Base-by-base conservation (phyloP, 208 protist genomes). In the Leishmania tarentolae region DNA sequence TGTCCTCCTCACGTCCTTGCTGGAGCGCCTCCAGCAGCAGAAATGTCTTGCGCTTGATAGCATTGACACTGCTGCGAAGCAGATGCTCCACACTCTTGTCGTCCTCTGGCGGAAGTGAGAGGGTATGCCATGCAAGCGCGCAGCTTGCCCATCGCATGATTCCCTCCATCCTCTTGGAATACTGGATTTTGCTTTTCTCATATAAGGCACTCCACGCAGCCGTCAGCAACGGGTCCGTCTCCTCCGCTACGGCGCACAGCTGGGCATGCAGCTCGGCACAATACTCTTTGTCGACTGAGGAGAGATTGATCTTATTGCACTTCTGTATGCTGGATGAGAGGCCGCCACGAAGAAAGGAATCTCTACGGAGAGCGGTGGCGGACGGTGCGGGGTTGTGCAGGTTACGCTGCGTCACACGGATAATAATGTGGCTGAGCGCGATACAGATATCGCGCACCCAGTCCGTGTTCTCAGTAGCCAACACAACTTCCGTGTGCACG, bases 21-120 rank as follows among this genome's bases (percentile, higher is more conserved):
- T 98, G 95, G 35, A 92, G 73, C 17, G 89, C 91, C 79, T 98
- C 95, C 57, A 96, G 83, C 28, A 98, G 86, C n/a, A 97, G 78
- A 80, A 94, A 93, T 0, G 84, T 79, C 78, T 93, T 96, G 63
- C 86, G 86, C 76, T 92, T 90, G 8, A 97, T 79, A 72, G 86
- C 88, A 37, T 94, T 88, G 53, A 97, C 75, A 9, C 87, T 88
- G 1, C 81, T 61, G 52, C 76, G 44, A 28, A 95, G 85, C 69
- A 79, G 83, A 5, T 88, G 69, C 79, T 91, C 69, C 75, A 96
- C 81, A 52, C 79, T 83, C 73, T 76, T 84, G 31, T 44, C 79
- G 2, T 85, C 76, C 11, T 83, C 79, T 11, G 81, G 19, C 0
- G 83, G 80, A 19, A 81, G 79, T 1, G 76, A 63, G 37, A 90